Evolutionary conservation across 495 filamentous ascomycete genomes (phyloP), one percentile per base, ranked within the genome.

Genomic region (Aspergillus nanangensis): DNA sequence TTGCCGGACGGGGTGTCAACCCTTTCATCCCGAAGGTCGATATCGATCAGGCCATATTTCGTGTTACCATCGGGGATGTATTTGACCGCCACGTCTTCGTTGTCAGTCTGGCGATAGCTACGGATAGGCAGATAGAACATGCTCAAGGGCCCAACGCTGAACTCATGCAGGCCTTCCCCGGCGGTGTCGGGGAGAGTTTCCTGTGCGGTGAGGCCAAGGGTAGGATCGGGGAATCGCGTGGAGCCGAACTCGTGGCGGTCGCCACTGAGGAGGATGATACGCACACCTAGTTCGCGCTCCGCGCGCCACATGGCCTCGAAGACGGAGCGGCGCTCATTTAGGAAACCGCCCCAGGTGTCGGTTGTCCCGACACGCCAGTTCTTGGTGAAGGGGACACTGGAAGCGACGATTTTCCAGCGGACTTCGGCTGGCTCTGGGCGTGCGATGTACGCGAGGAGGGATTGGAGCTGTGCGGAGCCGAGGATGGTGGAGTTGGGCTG

Each of bases 171-270:
- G 0, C 86, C 80, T 13, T 72, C 60, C 45, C 67, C 61, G 1
- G 60, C 51, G 7, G 62, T 65, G 38, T 64, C 53, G 4, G 64
- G 52, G 15, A 57, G 35, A 3, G 66, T 48, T 5, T 53, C 53
- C 0, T 57, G 48, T 1, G 53, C 36, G 3, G 50, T 38, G 2
- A 65, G 58, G 4, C 41, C n/a, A 5, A 61, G 55, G 8, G 58
- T 54, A 18, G 89, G 86, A 35, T 87, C 86, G 4, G 87, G 87
- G 66, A 95, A 95, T 4, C 82, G 80, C 0, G 91, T 96, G 1
- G 92, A 90, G 20, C 85, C 93, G 61, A 97, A 97, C 62, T 98
- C 93, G 58, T 98, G 93, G 4, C 93, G 67, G 55, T 98, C 93
- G 9, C 93, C 93, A 25, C 84, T 89, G 34, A 98, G 66, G 8